Percentiles rank a stretch among this genome's conserved stretches.
Evolutionary conservation across 495 filamentous ascomycete genomes (phyloP).

Genomic region (Wilcoxina mikolae): DNA sequence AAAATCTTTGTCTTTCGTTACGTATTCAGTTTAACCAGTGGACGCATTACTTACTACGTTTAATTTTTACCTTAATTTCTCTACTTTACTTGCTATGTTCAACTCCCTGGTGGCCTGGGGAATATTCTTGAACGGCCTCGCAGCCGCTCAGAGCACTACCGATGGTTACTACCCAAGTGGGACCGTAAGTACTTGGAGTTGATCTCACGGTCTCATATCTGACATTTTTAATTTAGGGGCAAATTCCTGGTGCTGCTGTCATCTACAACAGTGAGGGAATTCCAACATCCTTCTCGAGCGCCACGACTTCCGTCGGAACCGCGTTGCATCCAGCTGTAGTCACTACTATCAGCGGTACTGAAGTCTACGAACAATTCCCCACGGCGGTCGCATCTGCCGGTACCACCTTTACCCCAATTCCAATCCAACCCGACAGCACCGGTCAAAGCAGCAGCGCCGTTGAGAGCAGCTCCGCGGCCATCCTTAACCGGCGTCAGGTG

Average conservation of each 20-base stretch:
- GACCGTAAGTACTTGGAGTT: too few relatives aligned
- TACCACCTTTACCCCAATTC: background rate
- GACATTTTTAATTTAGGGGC: background rate
- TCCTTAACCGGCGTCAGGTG: too few relatives aligned
- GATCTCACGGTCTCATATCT: too few relatives aligned
- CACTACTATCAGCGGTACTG: background rate
- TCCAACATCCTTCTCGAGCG: background rate
- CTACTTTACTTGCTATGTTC: too few relatives aligned
- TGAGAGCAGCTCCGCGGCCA: too few relatives aligned
- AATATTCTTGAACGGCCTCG: background rate
- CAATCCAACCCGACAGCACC: background rate
- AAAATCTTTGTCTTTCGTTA: too few relatives aligned
- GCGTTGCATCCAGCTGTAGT: background rate
- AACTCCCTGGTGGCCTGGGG: background rate
- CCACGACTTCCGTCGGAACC: background rate
- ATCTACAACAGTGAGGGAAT: background rate
- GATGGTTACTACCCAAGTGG: too few relatives aligned
- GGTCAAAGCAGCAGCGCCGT: background rate
- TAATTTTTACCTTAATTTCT: too few relatives aligned
- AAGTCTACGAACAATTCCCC: background rate
- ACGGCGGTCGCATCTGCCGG: background rate
- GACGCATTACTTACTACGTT: too few relatives aligned
- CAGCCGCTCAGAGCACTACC: background rate
- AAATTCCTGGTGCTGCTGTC: background rate
- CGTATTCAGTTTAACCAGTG: too few relatives aligned